Base-by-base conservation (phyloP, 148 eudicot species). In the Nyssa sinensis region DNA sequence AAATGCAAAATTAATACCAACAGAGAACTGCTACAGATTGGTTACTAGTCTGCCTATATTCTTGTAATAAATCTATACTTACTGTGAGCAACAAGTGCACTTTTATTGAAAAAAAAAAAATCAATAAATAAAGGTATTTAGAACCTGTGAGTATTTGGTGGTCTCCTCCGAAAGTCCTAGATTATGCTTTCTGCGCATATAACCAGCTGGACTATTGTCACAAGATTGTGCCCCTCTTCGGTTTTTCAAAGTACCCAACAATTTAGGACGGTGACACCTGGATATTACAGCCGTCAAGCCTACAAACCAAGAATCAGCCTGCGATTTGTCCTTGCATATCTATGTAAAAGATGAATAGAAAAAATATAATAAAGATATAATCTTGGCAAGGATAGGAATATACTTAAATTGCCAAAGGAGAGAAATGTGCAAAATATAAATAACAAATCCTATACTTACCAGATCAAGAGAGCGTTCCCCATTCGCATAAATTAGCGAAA, bases 321-420 rank as follows among this genome's bases (percentile, higher is more conserved):
- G 82, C 23, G 66, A 65, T 65, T 78, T 75, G 71, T 84, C 87
- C 80, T 84, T 84, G 82, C 84, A 84, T 34, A 84, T 81, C 87
- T 84, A 60, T 29, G 32, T 24, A 44, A 31, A 57, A 75, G 66
- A 62, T 14, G 58, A 34, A 13, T 0, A 49, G 66, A 27, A 5
- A 39, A 11, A 60, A 44, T 1, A 62, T 8, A 49, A 29, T 44
- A 34, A 61, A 67, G 24, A 21, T 25, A 28, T 0, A 44, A 41
- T n/a, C 23, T 55, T 24, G 6, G 24, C 59, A 55, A 55, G 25
- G 6, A 13, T 55, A 19, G 7, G 59, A 55, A 19, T 55, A 5
- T 55, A n/a, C 25, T n/a, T 2, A 55, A 55, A 55, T 49, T 49
- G 7, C 21, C 21, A 5, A 1, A 2, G 21, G 35, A 35, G 53